Conservation (phyloP, 2,329 filamentous ascomycete species). For the Nemania bipapillata region DNA sequence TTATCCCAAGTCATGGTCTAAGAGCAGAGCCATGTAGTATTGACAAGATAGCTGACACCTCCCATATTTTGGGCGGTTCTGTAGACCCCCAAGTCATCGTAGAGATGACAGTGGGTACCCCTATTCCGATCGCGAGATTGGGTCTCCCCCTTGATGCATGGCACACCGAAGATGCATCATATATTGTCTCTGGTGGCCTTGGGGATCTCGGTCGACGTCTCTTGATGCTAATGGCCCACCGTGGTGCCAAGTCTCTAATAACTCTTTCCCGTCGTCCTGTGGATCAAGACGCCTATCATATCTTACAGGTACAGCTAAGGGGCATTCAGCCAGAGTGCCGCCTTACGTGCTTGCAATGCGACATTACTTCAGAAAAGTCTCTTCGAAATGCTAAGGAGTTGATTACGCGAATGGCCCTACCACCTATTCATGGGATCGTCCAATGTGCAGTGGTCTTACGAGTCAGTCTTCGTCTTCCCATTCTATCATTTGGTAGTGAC, state of each 20-base stretch:
- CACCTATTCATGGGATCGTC: constrained; percentile 36
- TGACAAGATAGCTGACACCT: too few species aligned
- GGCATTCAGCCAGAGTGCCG: not conserved
- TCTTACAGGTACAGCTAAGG: not conserved
- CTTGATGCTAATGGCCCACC: constrained; percentile 31
- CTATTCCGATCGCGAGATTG: too few species aligned
- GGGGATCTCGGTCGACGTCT: constrained; percentile 40
- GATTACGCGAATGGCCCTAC: constrained; percentile 16
- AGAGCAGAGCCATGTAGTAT: too few species aligned
- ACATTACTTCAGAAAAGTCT: constrained; percentile 23
- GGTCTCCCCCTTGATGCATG: not conserved
- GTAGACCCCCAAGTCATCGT: too few species aligned
- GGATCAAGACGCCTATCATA: not conserved
- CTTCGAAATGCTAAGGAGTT: constrained; percentile 2
- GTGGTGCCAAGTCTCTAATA: constrained; percentile 37
- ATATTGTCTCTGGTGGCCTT: constrained; percentile 38
- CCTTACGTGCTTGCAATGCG: not conserved
- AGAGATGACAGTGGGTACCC: too few species aligned
- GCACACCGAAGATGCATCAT: constrained; percentile 24
- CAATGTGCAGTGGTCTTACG: constrained; percentile 33
- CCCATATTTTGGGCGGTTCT: too few species aligned
- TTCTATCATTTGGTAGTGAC: too few species aligned
- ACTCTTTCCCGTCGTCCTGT: constrained; percentile 34
- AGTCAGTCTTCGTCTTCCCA: too few species aligned
- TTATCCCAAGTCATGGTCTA: too few species aligned